These are phyloP conservation scores for Tricholoma sp. DNA, from an alignment of 768 basidiomycete species.

Conservation along the genomic window DNA sequence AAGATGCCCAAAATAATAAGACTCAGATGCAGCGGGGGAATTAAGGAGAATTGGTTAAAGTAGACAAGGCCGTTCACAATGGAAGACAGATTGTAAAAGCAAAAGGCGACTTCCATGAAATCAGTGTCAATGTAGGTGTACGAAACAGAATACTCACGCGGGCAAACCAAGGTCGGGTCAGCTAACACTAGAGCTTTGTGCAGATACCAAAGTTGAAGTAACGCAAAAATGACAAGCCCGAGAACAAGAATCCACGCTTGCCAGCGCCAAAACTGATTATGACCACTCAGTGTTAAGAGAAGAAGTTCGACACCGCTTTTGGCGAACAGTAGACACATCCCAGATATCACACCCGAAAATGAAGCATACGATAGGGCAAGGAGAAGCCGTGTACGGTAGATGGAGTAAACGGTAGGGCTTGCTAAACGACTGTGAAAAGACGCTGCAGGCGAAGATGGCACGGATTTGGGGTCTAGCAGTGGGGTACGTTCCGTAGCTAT, in stretches of 20 bases:
- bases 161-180: slow-evolving; percentile 82
- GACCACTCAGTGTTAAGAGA: slow-evolving; percentile 65
- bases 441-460: slow-evolving; percentile 24
- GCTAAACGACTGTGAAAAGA: slow-evolving; percentile 17
- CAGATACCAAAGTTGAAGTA: slow-evolving; percentile 81
- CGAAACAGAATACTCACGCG: slow-evolving; percentile 45
- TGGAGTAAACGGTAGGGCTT: slow-evolving; percentile 21
- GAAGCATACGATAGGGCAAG: slow-evolving; percentile 84
- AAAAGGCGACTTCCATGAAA: slow-evolving; percentile 68
- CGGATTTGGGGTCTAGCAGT: slow-evolving; percentile 40
- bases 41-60: slow-evolving; percentile 77
- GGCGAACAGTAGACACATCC: slow-evolving; percentile 90
- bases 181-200: slow-evolving; percentile 77
- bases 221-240: slow-evolving; percentile 65
- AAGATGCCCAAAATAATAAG: slow-evolving; percentile 75
- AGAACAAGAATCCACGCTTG: slow-evolving; percentile 77
- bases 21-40: slow-evolving; percentile 62
- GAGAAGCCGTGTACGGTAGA: slow-evolving; percentile 48
- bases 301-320: slow-evolving; percentile 91
- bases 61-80: slow-evolving; percentile 89
- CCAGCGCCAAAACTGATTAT: slow-evolving; percentile 83
- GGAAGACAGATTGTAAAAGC: slow-evolving; percentile 90
- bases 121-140: slow-evolving; percentile 8
- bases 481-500: slow-evolving; percentile 53
- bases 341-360: slow-evolving; percentile 81